phyloP scores from a whole-genome alignment of 164 flowering plant genomes.

The Berberis thunbergii region DNA sequence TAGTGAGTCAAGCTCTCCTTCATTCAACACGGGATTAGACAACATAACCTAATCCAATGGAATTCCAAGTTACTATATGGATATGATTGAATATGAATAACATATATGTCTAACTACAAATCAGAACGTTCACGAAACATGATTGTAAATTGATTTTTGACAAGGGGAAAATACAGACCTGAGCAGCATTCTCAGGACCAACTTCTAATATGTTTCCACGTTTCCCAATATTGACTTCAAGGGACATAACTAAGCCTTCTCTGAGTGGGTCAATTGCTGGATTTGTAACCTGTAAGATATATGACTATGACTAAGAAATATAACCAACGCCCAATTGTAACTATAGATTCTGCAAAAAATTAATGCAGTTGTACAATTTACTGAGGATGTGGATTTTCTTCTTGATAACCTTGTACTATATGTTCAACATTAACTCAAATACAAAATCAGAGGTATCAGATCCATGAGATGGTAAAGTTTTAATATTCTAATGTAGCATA shows the following conservation, averaged over 20 bases:
- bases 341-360: too few species aligned
- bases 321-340: too few species aligned
- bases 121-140: background rate
- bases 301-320: background rate
- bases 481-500: too few species aligned
- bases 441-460: too few species aligned
- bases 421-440: too few species aligned
- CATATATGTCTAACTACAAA: background rate
- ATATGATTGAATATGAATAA: background rate
- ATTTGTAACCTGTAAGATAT: conserved; percentile 68
- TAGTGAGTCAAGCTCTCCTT: conserved; percentile 82
- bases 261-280: conserved; percentile 99
- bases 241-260: conserved; percentile 99
- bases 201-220: conserved; percentile 85
- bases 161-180: conserved; percentile 40
- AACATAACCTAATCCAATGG: conserved; percentile 48
- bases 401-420: too few species aligned
- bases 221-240: conserved; percentile 94
- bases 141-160: background rate
- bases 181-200: conserved; percentile 98
- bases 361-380: too few species aligned
- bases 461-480: too few species aligned
- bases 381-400: too few species aligned
- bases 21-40: conserved; percentile 91
- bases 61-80: background rate